These are phyloP conservation scores for Hypoxylon sp. DNA, from an alignment of 2,329 filamentous ascomycete species.

Conservation along the genomic window DNA sequence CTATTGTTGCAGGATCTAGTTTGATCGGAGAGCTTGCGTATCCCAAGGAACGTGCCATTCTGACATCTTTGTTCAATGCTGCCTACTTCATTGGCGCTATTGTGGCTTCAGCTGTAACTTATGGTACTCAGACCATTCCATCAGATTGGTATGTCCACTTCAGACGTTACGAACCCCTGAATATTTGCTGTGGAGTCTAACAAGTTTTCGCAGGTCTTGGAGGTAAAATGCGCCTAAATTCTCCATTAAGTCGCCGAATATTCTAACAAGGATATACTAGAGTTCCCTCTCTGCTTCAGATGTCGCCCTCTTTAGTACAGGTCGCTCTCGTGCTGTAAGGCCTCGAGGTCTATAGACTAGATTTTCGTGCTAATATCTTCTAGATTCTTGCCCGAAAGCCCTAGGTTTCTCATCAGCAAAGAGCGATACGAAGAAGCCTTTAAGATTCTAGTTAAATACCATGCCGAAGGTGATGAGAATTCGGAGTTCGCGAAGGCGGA, in stretches of 20 bases:
- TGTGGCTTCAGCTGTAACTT: conserved; percentile 64
- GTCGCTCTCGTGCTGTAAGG: conserved; percentile 59
- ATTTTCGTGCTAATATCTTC: conserved; percentile 21
- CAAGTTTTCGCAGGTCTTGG: conserved; percentile 47
- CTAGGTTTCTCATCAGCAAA: conserved; percentile 53
- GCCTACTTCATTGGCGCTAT: conserved; percentile 71
- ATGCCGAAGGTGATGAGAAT: conserved; percentile 63
- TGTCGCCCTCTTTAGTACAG: conserved; percentile 58
- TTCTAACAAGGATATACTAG: conserved; percentile 54
- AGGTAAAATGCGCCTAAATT: conserved; percentile 53
- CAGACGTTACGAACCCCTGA: background rate
- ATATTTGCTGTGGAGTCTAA: conserved; percentile 33
- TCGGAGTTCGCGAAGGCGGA: conserved; percentile 65
- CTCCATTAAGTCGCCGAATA: background rate
- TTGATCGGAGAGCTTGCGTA: conserved; percentile 73
- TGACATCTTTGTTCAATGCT: conserved; percentile 72
- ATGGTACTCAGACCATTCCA: conserved; percentile 59
- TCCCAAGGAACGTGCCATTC: conserved; percentile 71
- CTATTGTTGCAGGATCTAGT: conserved; percentile 70
- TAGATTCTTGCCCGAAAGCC: conserved; percentile 54
- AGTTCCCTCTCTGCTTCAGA: conserved; percentile 63
- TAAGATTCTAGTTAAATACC: conserved; percentile 56
- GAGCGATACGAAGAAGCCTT: conserved; percentile 54
- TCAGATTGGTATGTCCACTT: conserved; percentile 50
- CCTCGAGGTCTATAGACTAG: background rate